phyloP scores from a whole-genome alignment of 1,284 basidiomycete species.

The Sutorius eximius region DNA sequence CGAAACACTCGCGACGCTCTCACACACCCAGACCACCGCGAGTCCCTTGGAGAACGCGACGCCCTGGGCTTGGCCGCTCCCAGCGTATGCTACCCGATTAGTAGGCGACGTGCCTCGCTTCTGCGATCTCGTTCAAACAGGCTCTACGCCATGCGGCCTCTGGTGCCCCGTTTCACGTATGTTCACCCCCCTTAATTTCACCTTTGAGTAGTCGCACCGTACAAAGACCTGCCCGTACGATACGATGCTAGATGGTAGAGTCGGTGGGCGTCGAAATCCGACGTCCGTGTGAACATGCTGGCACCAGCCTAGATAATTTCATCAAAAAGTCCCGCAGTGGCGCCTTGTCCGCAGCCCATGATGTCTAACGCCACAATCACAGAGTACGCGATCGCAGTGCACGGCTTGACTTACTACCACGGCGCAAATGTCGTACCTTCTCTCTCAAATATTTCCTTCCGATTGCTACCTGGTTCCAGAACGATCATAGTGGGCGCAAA shows the following conservation, averaged over 20 bases:
- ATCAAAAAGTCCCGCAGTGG: neutral
- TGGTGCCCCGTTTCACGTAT: too few species aligned
- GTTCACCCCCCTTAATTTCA: too few species aligned
- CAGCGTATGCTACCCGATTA: too few species aligned
- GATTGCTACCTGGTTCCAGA: slow-evolving; percentile 71
- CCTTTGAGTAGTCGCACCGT: neutral
- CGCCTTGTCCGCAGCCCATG: too few species aligned
- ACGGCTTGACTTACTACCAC: slow-evolving; percentile 67
- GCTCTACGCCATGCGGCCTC: too few species aligned
- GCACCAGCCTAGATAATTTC: neutral
- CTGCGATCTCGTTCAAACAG: too few species aligned
- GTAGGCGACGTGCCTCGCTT: too few species aligned
- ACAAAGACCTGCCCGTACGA: neutral
- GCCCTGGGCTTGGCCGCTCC: too few species aligned
- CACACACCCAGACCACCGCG: too few species aligned
- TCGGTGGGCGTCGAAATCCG: neutral
- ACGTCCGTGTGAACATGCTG: neutral
- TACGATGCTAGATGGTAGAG: neutral
- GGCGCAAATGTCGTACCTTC: slow-evolving; percentile 42
- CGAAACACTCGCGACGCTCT: too few species aligned
- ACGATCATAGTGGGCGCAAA: slow-evolving; percentile 90
- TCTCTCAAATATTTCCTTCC: slow-evolving; percentile 65
- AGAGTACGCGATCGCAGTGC: slow-evolving; percentile 49
- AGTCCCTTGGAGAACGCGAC: too few species aligned
- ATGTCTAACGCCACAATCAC: slow-evolving; percentile 7